A percentile compares a stretch with the other conserved stretches of the same genome.
These are phyloP conservation scores for Ceratobasidium theobromae DNA, from an alignment of 1,284 basidiomycete species.

Conservation along the genomic window DNA sequence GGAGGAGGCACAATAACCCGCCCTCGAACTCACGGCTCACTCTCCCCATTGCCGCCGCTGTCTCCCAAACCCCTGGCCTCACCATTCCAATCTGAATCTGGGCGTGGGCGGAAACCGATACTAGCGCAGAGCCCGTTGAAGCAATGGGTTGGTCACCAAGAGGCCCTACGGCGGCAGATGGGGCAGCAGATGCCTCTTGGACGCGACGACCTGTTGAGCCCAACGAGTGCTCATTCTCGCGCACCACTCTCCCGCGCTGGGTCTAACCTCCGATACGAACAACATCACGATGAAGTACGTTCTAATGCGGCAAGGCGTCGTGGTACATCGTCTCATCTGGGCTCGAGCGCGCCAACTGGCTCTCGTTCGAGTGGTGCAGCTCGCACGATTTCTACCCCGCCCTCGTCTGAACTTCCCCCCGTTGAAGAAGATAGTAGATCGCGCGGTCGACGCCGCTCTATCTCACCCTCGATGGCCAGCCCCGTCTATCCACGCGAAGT, in stretches of 20 bases:
- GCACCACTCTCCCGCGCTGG: slow-evolving; percentile 15
- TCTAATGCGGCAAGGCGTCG: not conserved
- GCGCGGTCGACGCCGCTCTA: slow-evolving; percentile 29
- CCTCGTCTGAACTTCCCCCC: slow-evolving; percentile 35
- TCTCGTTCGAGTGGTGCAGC: slow-evolving; percentile 36
- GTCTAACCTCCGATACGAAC: not conserved
- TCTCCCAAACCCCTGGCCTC: slow-evolving; percentile 51
- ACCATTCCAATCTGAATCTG: slow-evolving; percentile 17
- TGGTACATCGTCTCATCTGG: slow-evolving; percentile 38
- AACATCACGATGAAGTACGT: not conserved
- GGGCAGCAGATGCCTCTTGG: slow-evolving; percentile 1
- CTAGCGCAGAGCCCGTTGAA: slow-evolving; percentile 8
- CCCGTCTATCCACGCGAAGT: slow-evolving; percentile 33
- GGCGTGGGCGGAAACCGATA: not conserved
- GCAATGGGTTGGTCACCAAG: slow-evolving; percentile 27
- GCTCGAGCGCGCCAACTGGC: not conserved
- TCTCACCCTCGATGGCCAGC: slow-evolving; percentile 33
- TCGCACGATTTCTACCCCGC: slow-evolving; percentile 37
- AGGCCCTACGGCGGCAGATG: slow-evolving; percentile 6
- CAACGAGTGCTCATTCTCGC: not conserved
- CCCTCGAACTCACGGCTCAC: slow-evolving; percentile 72
- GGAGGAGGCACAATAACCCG: slow-evolving; percentile 74
- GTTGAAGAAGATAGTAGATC: slow-evolving; percentile 30
- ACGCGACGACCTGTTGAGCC: not conserved
- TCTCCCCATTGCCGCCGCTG: too few relatives aligned